Percentiles rank a stretch among this genome's conserved stretches.
Conservation (phyloP, 2,329 filamentous ascomycete genomes). For the Lecanosticta acicola region DNA sequence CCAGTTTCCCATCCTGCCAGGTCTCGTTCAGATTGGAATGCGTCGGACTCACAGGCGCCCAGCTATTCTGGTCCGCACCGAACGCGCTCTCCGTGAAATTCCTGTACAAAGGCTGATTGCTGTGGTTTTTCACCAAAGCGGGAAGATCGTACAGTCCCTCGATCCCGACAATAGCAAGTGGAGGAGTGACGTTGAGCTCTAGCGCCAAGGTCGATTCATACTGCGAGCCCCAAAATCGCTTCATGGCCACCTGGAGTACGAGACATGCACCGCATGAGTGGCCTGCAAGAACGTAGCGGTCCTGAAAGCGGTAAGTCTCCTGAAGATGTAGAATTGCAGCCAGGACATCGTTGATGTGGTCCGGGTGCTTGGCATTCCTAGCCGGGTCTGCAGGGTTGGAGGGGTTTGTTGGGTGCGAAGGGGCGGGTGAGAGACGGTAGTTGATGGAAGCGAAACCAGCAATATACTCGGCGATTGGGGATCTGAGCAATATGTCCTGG, state of each 20-base stretch:
- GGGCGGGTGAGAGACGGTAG: slow-evolving; percentile 56
- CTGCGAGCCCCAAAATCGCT: slow-evolving; percentile 32
- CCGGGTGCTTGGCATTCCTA: slow-evolving; percentile 52
- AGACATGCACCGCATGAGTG: slow-evolving; percentile 62
- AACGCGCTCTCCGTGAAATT: slow-evolving; percentile 58
- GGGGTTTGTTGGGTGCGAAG: slow-evolving; percentile 41
- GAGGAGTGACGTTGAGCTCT: slow-evolving; percentile 32
- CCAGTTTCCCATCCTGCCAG: slow-evolving; percentile 37
- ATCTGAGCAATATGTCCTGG: slow-evolving; percentile 32
- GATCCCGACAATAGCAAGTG: slow-evolving; percentile 54
- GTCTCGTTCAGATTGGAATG: slow-evolving; percentile 38
- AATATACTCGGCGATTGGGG: slow-evolving; percentile 35
- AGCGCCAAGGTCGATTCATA: slow-evolving; percentile 25
- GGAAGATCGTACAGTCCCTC: slow-evolving; percentile 63
- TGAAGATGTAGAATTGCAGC: slow-evolving; percentile 49
- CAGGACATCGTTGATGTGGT: slow-evolving; percentile 55
- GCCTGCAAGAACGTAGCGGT: slow-evolving; percentile 52
- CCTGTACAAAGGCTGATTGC: slow-evolving; percentile 49
- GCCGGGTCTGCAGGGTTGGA: slow-evolving; percentile 42
- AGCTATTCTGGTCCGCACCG: slow-evolving; percentile 45
- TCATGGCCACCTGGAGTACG: slow-evolving; percentile 55
- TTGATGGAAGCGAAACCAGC: slow-evolving; percentile 60
- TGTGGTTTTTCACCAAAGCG: slow-evolving; percentile 45
- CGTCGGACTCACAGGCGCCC: slow-evolving; percentile 54
- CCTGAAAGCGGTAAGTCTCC: slow-evolving; percentile 40